Percentiles rank a stretch among this genome's conserved stretches.
phyloP scores from a whole-genome alignment of 2,329 filamentous ascomycete genomes.

The Hypomyces perniciosus region DNA sequence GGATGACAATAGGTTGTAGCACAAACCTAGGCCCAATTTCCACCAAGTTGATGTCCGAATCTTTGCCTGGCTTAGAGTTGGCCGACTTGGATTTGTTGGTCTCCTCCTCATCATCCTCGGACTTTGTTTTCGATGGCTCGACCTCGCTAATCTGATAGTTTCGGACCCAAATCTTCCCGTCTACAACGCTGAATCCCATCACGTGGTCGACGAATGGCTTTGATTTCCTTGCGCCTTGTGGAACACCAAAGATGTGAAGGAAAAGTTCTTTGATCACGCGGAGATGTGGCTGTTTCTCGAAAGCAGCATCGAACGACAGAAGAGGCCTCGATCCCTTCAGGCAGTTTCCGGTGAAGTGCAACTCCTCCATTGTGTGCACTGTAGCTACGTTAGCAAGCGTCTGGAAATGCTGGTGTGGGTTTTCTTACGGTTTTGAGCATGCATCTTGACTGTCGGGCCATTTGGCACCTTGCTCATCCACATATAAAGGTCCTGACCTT shows the following conservation, averaged over 20 bases:
- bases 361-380: constrained; percentile 94
- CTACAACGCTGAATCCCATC: constrained; percentile 83
- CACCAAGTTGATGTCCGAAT: constrained; percentile 74
- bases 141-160: constrained; percentile 91
- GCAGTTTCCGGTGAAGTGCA: constrained; percentile 96
- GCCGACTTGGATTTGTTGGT: constrained; percentile 32
- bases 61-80: constrained; percentile 39
- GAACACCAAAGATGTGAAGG: constrained; percentile 85
- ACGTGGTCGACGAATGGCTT: constrained; percentile 97
- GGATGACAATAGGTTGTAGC: constrained; percentile 87
- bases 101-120: constrained; percentile 38
- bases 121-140: constrained; percentile 50
- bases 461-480: constrained; percentile 90
- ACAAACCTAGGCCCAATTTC: constrained; percentile 95
- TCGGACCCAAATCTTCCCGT: constrained; percentile 92
- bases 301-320: constrained; percentile 83
- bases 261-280: constrained; percentile 84
- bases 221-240: constrained; percentile 76
- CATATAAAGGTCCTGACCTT: constrained; percentile 88
- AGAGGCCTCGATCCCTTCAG: constrained; percentile 88
- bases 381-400: constrained; percentile 19
- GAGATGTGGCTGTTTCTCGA: constrained; percentile 76
- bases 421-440: constrained; percentile 66
- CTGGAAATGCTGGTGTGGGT: background rate
- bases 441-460: constrained; percentile 57